Conservation (phyloP, 139 green algal species). For the Parachlorella kessleri region DNA sequence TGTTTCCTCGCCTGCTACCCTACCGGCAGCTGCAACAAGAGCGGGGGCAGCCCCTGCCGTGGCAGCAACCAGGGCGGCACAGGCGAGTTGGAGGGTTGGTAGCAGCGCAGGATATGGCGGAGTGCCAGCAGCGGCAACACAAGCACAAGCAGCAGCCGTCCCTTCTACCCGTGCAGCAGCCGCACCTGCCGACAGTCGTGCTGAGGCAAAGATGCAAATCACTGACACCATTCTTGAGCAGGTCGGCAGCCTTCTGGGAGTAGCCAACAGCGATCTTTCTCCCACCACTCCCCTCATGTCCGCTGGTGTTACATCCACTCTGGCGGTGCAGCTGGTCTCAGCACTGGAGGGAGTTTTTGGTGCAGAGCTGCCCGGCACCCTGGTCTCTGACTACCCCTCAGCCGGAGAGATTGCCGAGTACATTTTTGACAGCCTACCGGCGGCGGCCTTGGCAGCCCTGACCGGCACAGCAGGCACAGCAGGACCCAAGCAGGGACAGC, state of each 20-base stretch:
- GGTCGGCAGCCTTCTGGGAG: not conserved
- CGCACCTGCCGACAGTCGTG: too few species aligned
- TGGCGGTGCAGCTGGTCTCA: conserved; percentile 54
- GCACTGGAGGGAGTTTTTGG: conserved; percentile 38
- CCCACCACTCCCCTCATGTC: conserved; percentile 27
- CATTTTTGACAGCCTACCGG: not conserved
- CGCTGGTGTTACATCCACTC: conserved; percentile 46
- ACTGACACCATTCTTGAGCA: not conserved
- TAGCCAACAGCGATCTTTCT: not conserved
- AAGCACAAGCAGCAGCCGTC: not conserved
- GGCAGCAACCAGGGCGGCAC: too few species aligned
- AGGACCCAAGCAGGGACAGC: not conserved
- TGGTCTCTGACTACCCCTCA: conserved; percentile 62
- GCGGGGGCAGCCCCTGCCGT: not conserved
- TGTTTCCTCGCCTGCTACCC: not conserved
- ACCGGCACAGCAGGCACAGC: too few species aligned
- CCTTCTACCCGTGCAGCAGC: too few species aligned
- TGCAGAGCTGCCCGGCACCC: conserved; percentile 45
- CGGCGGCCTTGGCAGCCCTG: not conserved
- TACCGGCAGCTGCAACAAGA: not conserved
- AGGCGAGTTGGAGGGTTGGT: too few species aligned
- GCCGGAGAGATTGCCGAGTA: not conserved
- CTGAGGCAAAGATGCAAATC: too few species aligned
- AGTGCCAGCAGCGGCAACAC: not conserved
- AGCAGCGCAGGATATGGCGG: not conserved